phyloP scores from a whole-genome alignment of 1,284 basidiomycete species.

The Leccinum griseonigrum region DNA sequence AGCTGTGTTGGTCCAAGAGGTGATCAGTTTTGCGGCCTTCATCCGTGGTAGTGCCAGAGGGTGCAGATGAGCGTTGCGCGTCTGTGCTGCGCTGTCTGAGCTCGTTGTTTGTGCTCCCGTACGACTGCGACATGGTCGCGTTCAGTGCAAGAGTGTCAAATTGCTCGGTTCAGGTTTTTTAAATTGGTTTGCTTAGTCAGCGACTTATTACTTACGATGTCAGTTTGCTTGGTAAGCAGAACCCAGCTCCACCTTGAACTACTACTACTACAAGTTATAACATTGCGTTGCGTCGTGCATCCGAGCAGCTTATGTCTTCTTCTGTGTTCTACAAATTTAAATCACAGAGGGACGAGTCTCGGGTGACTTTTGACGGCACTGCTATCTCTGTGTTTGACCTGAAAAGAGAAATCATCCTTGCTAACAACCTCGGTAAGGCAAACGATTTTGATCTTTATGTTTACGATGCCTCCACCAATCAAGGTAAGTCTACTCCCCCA shows the following conservation, averaged over 20 bases:
- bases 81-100: slow-evolving; percentile 31
- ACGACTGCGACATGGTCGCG: slow-evolving; percentile 27
- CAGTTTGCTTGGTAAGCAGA: too few species aligned
- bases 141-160: slow-evolving; percentile 12
- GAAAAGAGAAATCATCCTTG: slow-evolving; percentile 97
- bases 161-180: slow-evolving; percentile 12
- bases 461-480: slow-evolving; percentile 80
- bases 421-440: slow-evolving; percentile 93
- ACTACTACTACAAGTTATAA: slow-evolving; percentile 7
- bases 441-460: slow-evolving; percentile 96
- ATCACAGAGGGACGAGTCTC: slow-evolving; percentile 91
- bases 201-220: too few species aligned
- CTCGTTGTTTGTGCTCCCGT: slow-evolving; percentile 21
- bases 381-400: slow-evolving; percentile 99
- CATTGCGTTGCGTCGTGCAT: slow-evolving; percentile 21
- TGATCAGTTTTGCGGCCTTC: slow-evolving; percentile 45
- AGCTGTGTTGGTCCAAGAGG: slow-evolving; percentile 71
- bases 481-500: slow-evolving; percentile 58
- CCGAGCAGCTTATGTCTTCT: slow-evolving; percentile 66
- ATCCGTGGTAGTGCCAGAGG: slow-evolving; percentile 22
- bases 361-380: slow-evolving; percentile 97
- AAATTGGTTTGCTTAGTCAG: slow-evolving; percentile 20
- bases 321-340: slow-evolving; percentile 99
- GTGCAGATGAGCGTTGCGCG: neutral
- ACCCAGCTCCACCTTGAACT: too few species aligned